Evolutionary conservation across 805 yeast genomes (phyloP), one percentile per base, ranked within the genome.

Genomic region (Metschnikowia matae): DNA sequence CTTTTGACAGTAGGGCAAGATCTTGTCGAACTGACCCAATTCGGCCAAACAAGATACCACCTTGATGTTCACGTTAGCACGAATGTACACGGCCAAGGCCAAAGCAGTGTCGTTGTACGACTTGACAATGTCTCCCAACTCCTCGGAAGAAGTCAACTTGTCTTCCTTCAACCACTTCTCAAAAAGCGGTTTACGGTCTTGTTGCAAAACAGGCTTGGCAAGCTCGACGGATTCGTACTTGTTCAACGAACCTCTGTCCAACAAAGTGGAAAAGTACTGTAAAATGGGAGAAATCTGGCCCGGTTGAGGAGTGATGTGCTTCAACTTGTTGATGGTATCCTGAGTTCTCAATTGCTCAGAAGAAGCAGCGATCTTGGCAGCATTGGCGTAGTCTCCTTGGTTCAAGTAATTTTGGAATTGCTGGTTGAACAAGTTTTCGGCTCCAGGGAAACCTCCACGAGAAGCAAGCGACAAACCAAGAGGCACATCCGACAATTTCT

Each of bases 151-250:
- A 54, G 92, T 91, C 58, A 94, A 80, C 70, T 94, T 94, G 67
- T 90, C 96, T 70, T 94, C 98, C 67, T 85, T 87, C 68, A 94
- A 81, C 91, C 97, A 94, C 74, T 92, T 94, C 71, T 94, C 99
- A 57, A 94, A 84, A 56, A 95, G 76, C 56, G 89, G 96, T 64
- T 88, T 86, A 67, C 97, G 87, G 68, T 89, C 95, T 74, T 91
- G 97, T 72, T 89, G 96, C 65, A 94, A 78, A 4, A 94, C 96
- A 8, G 99, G 98, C 66, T 85, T 85, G 20, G 96, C 97, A 60
- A 94, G 83, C 71, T 94, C 99, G 55, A 94, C 80, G 32, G 96
- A 86, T 78, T 94, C 99, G 65, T 83, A 85, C 71, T 89, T 84
- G 78, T 94, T 94, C 63, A 94, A 79, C 39, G 95, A 80, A 31